Conservation (phyloP, 2,329 filamentous ascomycete genomes). For the Colletotrichum musae region DNA sequence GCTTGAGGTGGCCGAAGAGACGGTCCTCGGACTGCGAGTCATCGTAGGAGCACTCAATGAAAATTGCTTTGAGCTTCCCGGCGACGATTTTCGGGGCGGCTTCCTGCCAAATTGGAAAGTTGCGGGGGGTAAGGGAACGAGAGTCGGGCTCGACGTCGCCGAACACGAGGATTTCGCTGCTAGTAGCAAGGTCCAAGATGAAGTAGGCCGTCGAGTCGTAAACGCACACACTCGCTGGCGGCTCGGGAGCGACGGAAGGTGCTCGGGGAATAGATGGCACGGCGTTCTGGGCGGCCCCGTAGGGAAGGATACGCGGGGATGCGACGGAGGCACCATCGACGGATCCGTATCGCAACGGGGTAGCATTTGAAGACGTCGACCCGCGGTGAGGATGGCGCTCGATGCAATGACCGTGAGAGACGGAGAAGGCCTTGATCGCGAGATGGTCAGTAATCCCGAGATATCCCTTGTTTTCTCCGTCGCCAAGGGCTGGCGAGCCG, state of each 20-base stretch:
- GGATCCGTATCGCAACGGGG: constrained; percentile 48
- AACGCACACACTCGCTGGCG: constrained; percentile 71
- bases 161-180: constrained; percentile 89
- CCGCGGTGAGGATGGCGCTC: constrained; percentile 77
- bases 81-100: constrained; percentile 87
- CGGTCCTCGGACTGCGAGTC: constrained; percentile 82
- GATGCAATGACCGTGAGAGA: constrained; percentile 93
- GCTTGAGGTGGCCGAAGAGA: constrained; percentile 91
- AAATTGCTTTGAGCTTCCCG: constrained; percentile 82
- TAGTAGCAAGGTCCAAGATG: constrained; percentile 80
- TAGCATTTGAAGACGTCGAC: constrained; percentile 45
- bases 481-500: constrained; percentile 86
- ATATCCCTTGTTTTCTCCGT: constrained; percentile 86
- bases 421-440: constrained; percentile 87
- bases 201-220: constrained; percentile 96
- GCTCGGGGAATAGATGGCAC: constrained; percentile 15
- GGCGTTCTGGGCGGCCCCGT: constrained; percentile 5
- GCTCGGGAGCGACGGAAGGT: constrained; percentile 29
- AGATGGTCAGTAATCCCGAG: constrained; percentile 90
- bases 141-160: constrained; percentile 96
- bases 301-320: constrained; percentile 37
- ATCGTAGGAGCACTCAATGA: constrained; percentile 96
- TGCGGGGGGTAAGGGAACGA: constrained; percentile 85
- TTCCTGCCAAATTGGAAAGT: constrained; percentile 86
- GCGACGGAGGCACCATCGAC: constrained; percentile 47